Base-by-base conservation (phyloP, 352 stramenopile species). In the Phytophthora kernoviae region DNA sequence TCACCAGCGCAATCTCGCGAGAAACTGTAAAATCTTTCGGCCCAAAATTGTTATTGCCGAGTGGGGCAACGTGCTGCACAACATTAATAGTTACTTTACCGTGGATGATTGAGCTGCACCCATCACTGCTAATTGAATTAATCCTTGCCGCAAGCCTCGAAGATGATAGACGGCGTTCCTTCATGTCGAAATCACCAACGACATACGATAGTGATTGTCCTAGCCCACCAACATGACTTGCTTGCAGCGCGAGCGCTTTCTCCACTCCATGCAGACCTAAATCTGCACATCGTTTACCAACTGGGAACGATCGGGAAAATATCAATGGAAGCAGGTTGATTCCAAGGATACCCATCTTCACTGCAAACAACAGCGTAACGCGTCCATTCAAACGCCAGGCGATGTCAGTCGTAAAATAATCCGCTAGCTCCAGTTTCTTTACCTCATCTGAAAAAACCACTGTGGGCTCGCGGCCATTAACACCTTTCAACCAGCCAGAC, bases 301-400 rank as follows among this genome's bases (percentile, higher is more conserved):
- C 39, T 2, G 33, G 44, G 32, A 69, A 68, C 37, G 56, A 60
- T 27, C 21, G 68, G 32, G 30, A 30, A 36, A 70, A 26, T n/a
- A 68, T 1, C 7, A 80, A 14, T 4, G 67, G 60, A 0, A 80
- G 10, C 8, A 77, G 26, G 48, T 77, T 80, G 6, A 75, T 10
- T 0, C 18, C 54, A 1, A 80, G 43, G 20, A 80, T 46, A 1
- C 48, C n/a, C 1, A 80, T 2, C 48, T 80, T 80, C 1, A 41
- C 10, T 17, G 51, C 37, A 18, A 74, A 61, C 5, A 81, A 43
- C 1, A 53, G 7, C 0, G 41, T 5, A 0, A 78, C 45, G 10
- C 68, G 75, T 2, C 72, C 72, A 46, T 76, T 71, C 47, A 78
- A 60, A 0, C 68, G 64, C 14, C 75, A 47, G 4, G 72, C 60